phyloP scores from a whole-genome alignment of 2,329 filamentous ascomycete species.

The Zelopaecilomyces penicillatus region DNA sequence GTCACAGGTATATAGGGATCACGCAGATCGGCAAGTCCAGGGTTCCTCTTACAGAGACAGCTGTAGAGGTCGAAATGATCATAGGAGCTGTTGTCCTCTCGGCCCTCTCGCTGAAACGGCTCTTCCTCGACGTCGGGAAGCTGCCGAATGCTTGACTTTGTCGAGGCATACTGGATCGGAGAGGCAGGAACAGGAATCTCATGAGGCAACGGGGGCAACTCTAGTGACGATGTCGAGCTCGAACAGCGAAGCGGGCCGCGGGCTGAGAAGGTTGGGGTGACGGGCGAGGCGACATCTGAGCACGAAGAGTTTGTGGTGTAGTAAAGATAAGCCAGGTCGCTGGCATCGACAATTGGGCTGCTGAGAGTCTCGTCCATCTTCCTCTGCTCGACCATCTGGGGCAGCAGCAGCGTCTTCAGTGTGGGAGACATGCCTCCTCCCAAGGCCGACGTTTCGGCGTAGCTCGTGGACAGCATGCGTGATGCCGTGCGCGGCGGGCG shows the following conservation, averaged over 20 bases:
- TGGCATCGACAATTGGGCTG: constrained; percentile 18
- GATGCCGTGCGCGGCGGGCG: neutral
- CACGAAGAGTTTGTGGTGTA: constrained; percentile 46
- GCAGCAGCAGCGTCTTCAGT: constrained; percentile 46
- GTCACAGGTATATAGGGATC: no score
- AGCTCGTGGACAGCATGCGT: neutral
- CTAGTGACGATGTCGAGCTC: constrained; percentile 73
- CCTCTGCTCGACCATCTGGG: constrained; percentile 44
- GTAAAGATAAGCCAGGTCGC: constrained; percentile 31
- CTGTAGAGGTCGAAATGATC: constrained; percentile 45
- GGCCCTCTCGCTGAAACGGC: constrained; percentile 60
- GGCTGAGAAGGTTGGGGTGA: constrained; percentile 60
- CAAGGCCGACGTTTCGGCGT: constrained; percentile 2
- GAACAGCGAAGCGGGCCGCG: constrained; percentile 57
- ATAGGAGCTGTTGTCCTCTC: constrained; percentile 20
- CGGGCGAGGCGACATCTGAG: constrained; percentile 61
- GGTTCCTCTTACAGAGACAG: constrained; percentile 59
- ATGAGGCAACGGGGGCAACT: constrained; percentile 36
- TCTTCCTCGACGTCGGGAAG: constrained; percentile 84
- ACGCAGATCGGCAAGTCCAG: no score
- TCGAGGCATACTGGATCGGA: constrained; percentile 33
- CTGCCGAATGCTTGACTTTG: constrained; percentile 53
- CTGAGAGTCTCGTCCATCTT: constrained; percentile 32
- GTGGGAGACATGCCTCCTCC: constrained; percentile 34
- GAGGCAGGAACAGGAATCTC: constrained; percentile 15